phyloP scores from a whole-genome alignment of 768 basidiomycete genomes.

The Dictyophora rubrovolvata region DNA sequence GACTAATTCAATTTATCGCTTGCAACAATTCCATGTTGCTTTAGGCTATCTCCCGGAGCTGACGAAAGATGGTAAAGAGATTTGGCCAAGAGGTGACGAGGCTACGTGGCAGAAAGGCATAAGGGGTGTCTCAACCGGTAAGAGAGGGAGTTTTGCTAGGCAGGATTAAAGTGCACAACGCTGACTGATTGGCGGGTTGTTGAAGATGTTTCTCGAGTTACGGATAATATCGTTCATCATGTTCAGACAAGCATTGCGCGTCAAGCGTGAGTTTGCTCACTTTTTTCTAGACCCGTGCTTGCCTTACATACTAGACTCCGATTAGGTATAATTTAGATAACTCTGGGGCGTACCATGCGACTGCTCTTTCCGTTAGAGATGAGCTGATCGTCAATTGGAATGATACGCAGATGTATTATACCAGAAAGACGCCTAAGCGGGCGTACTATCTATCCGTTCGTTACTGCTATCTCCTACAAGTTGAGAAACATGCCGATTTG shows the following conservation, averaged over 20 bases:
- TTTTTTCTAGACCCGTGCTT: neutral
- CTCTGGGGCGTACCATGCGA: constrained; percentile 85
- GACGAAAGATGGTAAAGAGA: constrained; percentile 67
- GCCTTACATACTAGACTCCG: constrained; percentile 55
- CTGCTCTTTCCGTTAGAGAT: constrained; percentile 81
- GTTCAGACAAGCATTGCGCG: constrained; percentile 86
- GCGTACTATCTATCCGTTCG: constrained; percentile 93
- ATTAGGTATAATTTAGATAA: constrained; percentile 31
- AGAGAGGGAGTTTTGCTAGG: constrained; percentile 1
- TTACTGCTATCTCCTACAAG: constrained; percentile 77
- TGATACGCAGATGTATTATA: constrained; percentile 64
- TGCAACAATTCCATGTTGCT: neutral
- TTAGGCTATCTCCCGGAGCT: constrained; percentile 71
- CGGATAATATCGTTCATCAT: constrained; percentile 69
- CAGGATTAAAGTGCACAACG: constrained; percentile 2
- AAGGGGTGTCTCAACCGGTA: constrained; percentile 49
- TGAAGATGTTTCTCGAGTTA: constrained; percentile 51
- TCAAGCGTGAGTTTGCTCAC: constrained; percentile 44
- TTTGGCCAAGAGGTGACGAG: constrained; percentile 79
- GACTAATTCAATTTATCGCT: neutral
- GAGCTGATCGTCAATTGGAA: constrained; percentile 88
- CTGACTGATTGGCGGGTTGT: constrained; percentile 6
- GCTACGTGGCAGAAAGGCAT: constrained; percentile 57
- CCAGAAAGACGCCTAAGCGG: constrained; percentile 76
- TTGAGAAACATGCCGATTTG: constrained; percentile 32